Conservation (phyloP, 225 moss, liverwort and hornwort genomes). For the Sphagnum contortum region DNA sequence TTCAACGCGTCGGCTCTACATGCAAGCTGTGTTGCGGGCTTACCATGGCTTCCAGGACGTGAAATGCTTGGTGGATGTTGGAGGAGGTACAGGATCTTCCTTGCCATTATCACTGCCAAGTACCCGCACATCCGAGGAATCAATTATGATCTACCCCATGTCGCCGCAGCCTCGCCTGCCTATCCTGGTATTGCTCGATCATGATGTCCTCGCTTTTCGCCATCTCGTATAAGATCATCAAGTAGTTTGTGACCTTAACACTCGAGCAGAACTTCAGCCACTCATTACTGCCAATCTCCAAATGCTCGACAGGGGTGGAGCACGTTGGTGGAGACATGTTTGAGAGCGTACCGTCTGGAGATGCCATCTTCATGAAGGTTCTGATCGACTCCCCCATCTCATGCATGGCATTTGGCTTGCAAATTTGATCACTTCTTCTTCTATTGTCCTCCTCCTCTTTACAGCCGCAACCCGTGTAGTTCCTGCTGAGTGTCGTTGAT, state of each 20-base stretch:
- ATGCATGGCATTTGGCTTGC: no score
- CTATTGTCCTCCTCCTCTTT: no score
- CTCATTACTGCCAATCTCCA: neutral
- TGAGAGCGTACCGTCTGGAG: slow-evolving; percentile 9
- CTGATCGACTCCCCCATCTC: no score
- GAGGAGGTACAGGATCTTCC: slow-evolving; percentile 16
- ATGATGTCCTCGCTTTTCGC: neutral
- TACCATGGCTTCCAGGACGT: slow-evolving; percentile 9
- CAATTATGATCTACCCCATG: slow-evolving; percentile 39
- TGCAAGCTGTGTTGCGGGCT: slow-evolving; percentile 20
- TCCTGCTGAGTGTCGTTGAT: no score
- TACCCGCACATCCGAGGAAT: slow-evolving; percentile 14
- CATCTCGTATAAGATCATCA: no score
- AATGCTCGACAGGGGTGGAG: slow-evolving; percentile 9
- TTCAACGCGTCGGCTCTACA: slow-evolving; percentile 13
- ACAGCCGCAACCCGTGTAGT: no score
- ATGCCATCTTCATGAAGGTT: slow-evolving; percentile 22
- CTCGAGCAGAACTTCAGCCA: no score
- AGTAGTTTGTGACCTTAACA: no score
- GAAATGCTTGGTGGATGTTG: slow-evolving; percentile 29
- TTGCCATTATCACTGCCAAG: slow-evolving; percentile 1
- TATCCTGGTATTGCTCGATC: slow-evolving; percentile 5
- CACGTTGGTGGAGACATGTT: slow-evolving; percentile 14
- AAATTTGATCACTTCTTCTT: no score
- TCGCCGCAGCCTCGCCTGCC: slow-evolving; percentile 8